Percentiles rank a stretch among this genome's conserved stretches.
Conservation (phyloP, 441 rosid genomes). For the Lepidium campestre region DNA sequence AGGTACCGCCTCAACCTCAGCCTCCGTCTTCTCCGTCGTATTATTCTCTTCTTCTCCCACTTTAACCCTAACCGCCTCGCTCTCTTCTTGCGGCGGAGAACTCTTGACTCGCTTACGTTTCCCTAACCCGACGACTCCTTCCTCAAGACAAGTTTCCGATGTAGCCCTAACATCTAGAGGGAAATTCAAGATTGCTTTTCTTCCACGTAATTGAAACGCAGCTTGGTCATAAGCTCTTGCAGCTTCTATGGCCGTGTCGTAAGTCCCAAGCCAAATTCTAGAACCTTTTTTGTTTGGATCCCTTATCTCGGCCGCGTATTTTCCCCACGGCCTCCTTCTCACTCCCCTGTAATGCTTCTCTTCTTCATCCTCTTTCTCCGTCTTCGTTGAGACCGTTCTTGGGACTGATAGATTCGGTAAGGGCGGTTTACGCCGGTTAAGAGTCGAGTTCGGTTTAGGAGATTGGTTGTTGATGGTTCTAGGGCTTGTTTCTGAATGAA, state of each 20-base stretch:
- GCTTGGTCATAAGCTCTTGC: conserved; percentile 61
- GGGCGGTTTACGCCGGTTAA: conserved; percentile 57
- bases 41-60: conserved; percentile 10
- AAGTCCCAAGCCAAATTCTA: conserved; percentile 61
- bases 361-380: conserved; percentile 10
- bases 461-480: conserved; percentile 14
- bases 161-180: conserved; percentile 50
- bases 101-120: conserved; percentile 7
- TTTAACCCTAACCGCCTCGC: conserved; percentile 16
- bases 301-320: conserved; percentile 58
- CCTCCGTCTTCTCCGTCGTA: not conserved
- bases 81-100: conserved; percentile 27
- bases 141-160: conserved; percentile 36
- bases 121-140: conserved; percentile 17
- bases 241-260: conserved; percentile 49
- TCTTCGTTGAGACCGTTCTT: not conserved
- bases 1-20: conserved; percentile 29
- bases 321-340: conserved; percentile 60
- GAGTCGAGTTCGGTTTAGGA: conserved; percentile 30
- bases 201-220: conserved; percentile 52
- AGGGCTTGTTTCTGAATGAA: conserved; percentile 7
- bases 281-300: conserved; percentile 58
- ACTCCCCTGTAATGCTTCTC: conserved; percentile 61
- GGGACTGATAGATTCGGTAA: conserved; percentile 42
- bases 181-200: conserved; percentile 58